Evolutionary conservation across 345 rosid genomes (phyloP), one percentile per base, ranked within the genome.

Genomic region (Trapa bicornis): DNA sequence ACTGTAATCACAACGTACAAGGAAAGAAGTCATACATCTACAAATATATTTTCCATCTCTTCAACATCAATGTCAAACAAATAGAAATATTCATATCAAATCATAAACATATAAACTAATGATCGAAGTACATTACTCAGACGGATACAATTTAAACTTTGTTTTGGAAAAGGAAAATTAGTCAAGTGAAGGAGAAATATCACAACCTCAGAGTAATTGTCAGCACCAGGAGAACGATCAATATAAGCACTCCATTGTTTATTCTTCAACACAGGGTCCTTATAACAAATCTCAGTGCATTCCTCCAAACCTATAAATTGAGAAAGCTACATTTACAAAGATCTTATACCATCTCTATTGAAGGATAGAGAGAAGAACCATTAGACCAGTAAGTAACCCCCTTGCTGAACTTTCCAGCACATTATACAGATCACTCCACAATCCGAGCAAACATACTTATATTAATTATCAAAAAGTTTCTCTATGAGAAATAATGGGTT

Each of bases 261-360:
- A 77, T 94, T 95, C 83, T 94, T 94, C 61, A 94, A 71, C 47
- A 94, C 99, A 68, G 99, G 99, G 69, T 91, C 97, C 86, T 94
- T 94, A 47, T 89, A 94, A 82, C 99, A 91, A 68, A 85, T 87
- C 80, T 91, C 95, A 22, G 87, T 70, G 69, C 99, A 94, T 69
- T 83, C 91, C 47, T 65, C 76, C 81, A 89, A 69, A 76, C 97
- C 99, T 91, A 73, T 64, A 79, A 69, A 71, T 42, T 42, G 52
- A 73, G 71, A 54, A 79, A 65, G 29, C 47, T 47, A 37, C 29
- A 22, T 57, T 45, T 39, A 67, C 63, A 58, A 58, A 58, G 37
- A 32, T 16, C 63, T 32, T 11, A 16, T 38, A 58, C 16, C 63
- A 58, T 58, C 37, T 58, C 63, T 8, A 8, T 58, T 4, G 12